phyloP scores from a whole-genome alignment of 2,329 filamentous ascomycete species.

The Plectosphaerella sp. region DNA sequence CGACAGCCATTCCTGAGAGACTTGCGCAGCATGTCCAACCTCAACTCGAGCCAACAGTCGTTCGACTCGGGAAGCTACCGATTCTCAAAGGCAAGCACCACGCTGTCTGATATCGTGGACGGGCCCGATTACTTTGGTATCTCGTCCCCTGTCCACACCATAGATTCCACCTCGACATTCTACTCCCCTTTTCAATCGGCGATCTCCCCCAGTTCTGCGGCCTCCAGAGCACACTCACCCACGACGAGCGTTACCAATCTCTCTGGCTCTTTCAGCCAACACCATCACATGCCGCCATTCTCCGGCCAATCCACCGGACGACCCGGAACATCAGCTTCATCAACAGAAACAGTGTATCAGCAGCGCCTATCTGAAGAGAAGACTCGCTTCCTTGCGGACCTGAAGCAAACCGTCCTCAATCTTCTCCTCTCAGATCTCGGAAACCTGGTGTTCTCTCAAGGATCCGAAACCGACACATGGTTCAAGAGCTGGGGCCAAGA shows the following conservation, averaged over 20 bases:
- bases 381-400: slow-evolving; percentile 68
- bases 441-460: slow-evolving; percentile 77
- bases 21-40: slow-evolving; percentile 51
- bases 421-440: slow-evolving; percentile 86
- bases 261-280: slow-evolving; percentile 39
- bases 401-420: slow-evolving; percentile 77
- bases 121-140: slow-evolving; percentile 67
- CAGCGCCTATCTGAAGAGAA: slow-evolving; percentile 65
- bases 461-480: slow-evolving; percentile 91
- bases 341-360: slow-evolving; percentile 62
- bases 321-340: slow-evolving; percentile 63
- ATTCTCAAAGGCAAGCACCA: slow-evolving; percentile 50
- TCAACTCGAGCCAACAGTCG: slow-evolving; percentile 65
- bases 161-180: slow-evolving; percentile 74
- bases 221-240: slow-evolving; percentile 56
- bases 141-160: slow-evolving; percentile 63
- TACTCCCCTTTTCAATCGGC: slow-evolving; percentile 82
- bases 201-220: slow-evolving; percentile 57
- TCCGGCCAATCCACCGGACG: slow-evolving; percentile 47
- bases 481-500: slow-evolving; percentile 66
- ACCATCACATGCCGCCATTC: slow-evolving; percentile 38
- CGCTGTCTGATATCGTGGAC: slow-evolving; percentile 62
- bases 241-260: slow-evolving; percentile 57
- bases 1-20: slow-evolving; percentile 36
- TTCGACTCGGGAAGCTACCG: slow-evolving; percentile 65